Conservation (phyloP, 148 eudicot genomes). For the Beta vulgaris region DNA sequence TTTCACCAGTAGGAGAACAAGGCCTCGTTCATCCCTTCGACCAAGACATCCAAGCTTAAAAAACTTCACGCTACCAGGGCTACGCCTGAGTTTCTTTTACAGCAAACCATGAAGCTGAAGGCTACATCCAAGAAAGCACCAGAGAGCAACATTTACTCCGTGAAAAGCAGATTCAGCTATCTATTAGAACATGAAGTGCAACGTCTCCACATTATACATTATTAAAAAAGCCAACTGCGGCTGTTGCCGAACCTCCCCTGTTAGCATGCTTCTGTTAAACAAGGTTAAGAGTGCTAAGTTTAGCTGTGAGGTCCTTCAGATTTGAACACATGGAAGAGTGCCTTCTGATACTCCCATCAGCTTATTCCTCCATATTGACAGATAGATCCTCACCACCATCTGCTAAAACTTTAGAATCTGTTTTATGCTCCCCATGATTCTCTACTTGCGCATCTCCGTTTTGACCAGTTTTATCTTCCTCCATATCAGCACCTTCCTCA, state of each 20-base stretch:
- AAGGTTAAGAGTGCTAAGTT: neutral
- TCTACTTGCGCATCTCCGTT: slow-evolving; percentile 30
- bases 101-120: neutral
- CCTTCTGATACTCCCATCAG: neutral
- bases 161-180: neutral
- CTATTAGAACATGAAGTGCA: no score
- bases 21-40: neutral
- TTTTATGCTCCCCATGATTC: slow-evolving; percentile 23
- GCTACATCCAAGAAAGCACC: neutral
- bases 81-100: neutral
- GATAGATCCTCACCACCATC: slow-evolving; percentile 31
- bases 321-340: neutral
- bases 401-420: slow-evolving; percentile 25
- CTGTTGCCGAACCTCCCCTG: neutral
- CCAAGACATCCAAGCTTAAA: neutral
- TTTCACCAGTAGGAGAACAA: neutral
- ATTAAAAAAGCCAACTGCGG: neutral
- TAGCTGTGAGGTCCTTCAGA: neutral
- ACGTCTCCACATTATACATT: no score
- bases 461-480: slow-evolving; percentile 21
- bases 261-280: neutral
- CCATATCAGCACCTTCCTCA: slow-evolving; percentile 21
- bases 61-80: neutral
- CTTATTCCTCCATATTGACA: slow-evolving; percentile 25
- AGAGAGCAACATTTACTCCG: no score